Base-by-base conservation (phyloP, 2,329 filamentous ascomycete genomes). In the Penicillium sclerotiorum region DNA sequence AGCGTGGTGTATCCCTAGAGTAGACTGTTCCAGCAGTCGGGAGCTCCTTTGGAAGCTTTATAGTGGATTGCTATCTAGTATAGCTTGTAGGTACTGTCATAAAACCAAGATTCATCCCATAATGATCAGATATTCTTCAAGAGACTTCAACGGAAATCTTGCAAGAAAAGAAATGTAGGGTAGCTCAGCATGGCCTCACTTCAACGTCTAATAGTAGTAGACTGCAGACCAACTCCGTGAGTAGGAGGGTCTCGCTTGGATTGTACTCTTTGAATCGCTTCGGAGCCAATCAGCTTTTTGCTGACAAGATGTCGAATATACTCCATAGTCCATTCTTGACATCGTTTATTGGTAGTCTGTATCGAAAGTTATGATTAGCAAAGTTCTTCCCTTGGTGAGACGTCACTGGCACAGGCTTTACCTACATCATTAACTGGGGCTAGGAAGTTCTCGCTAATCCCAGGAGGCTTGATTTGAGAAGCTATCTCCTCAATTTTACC, bases 251-350 rank as follows among this genome's bases (percentile, higher is more conserved):
- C 64, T 8, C 65, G 63, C 33, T 62, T 61, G 3, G 60, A 63
- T 33, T 70, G 61, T 5, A 67, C 62, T 18, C 61, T 57, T 12
- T 57, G 36, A 22, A 66, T 53, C 1, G 64, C 63, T 6, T 59
- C 49, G 1, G 50, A 53, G 0, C 43, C 60, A 17, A 67, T 55
- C 6, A 58, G 40, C 7, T 56, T 44, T 35, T 60, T 59, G 1
- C 48, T 42, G 30, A 67, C 60, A 1, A 70, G 45, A 27, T 55
- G 51, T 2, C 60, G 56, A 11, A 68, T 48, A 52, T 59, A 70
- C 21, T 69, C 66, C 61, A 67, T 62, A 1, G 64, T 68, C 67
- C 66, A 69, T 33, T 68, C 66, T 38, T 70, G 65, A 37, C 65
- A 68, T 41, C 63, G 56, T 45, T 51, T 67, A 40, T 69, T 69